These are phyloP conservation scores for Blastocystis sp. DNA, from an alignment of 352 stramenopile species.

Conservation along the genomic window DNA sequence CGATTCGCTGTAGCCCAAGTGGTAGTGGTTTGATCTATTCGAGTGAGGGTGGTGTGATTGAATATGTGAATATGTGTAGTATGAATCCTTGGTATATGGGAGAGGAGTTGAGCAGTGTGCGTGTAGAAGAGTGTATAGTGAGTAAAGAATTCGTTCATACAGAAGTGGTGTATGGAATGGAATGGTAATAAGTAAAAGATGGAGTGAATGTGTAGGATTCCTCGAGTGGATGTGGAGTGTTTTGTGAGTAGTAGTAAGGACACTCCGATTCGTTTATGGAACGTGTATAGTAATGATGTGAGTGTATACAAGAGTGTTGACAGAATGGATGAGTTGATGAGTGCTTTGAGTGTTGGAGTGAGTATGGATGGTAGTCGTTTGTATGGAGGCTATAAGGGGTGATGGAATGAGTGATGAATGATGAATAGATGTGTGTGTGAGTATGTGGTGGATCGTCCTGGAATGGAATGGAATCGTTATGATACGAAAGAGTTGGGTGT, in stretches of 20 bases:
- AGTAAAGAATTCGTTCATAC: slow-evolving; percentile 9
- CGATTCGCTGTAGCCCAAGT: slow-evolving; percentile 25
- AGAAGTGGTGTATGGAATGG: slow-evolving; percentile 36
- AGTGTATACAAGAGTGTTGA: slow-evolving; percentile 17
- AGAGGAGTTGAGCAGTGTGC: not conserved
- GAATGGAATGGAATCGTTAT: not conserved
- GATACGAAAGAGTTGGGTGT: not conserved
- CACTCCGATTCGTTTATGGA: slow-evolving; percentile 47
- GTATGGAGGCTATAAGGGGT: slow-evolving; percentile 27
- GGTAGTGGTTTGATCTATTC: slow-evolving; percentile 41
- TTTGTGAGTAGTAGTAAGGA: slow-evolving; percentile 54
- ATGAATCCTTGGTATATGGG: slow-evolving; percentile 24
- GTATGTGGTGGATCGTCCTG: slow-evolving; percentile 20
- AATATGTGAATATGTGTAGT: not conserved
- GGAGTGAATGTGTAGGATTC: not conserved
- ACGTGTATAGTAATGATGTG: not conserved
- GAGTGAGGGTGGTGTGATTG: not conserved
- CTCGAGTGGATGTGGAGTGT: slow-evolving; percentile 7
- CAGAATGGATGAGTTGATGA: slow-evolving; percentile 3
- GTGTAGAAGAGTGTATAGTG: not conserved
- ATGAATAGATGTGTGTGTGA: not conserved
- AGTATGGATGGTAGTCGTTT: not conserved
- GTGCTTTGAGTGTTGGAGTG: slow-evolving; percentile 11
- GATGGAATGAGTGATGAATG: not conserved
- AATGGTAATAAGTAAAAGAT: slow-evolving; percentile 23